Base-by-base conservation (phyloP, 1,284 basidiomycete species). In the Sporisorium sorghi region DNA sequence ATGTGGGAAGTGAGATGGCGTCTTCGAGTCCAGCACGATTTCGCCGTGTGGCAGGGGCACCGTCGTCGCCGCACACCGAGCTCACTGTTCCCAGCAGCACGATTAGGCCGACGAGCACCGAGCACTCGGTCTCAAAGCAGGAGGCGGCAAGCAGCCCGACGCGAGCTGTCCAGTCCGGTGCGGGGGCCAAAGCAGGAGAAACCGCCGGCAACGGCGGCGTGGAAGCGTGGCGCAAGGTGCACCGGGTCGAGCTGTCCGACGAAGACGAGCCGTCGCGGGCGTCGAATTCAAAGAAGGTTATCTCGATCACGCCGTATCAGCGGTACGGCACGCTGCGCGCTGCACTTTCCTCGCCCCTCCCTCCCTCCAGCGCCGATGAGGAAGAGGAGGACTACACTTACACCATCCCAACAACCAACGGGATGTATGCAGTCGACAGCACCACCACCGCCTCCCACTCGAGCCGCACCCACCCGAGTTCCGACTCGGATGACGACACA, bases 231-330 rank as follows among this genome's bases (percentile, higher is more conserved):
- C 28, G 62, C 5, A 59, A 58, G 23, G 50, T 57, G 19, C 66
- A 62, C 12, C 28, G 47, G 12, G 55, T 73, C 12, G 64, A 63
- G 21, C 28, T 74, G 3, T 74, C 72, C 6, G 72, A 74, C n/a
- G 62, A 64, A 19, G 71, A 68, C 8, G 57, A 60, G 10, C 54
- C 44, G 17, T n/a, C n/a, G n/a, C n/a, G n/a, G n/a, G n/a, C n/a
- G n/a, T n/a, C n/a, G n/a, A n/a, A n/a, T n/a, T n/a, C 50, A 30
- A 40, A 59, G 21, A 60, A 50, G 44, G 28, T 57, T 2, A 64
- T 76, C 54, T 58, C 64, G n/a, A 66, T 76, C 32, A 63, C 58
- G 1, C 68, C 73, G 1, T 76, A 76, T 19, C 73, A 72, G 24
- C 57, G 60, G 0, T 76, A 71, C 33, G 73, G 68, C 4, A 51